Conservation (phyloP, 2,329 filamentous ascomycete genomes). For the Amauroascus niger region DNA sequence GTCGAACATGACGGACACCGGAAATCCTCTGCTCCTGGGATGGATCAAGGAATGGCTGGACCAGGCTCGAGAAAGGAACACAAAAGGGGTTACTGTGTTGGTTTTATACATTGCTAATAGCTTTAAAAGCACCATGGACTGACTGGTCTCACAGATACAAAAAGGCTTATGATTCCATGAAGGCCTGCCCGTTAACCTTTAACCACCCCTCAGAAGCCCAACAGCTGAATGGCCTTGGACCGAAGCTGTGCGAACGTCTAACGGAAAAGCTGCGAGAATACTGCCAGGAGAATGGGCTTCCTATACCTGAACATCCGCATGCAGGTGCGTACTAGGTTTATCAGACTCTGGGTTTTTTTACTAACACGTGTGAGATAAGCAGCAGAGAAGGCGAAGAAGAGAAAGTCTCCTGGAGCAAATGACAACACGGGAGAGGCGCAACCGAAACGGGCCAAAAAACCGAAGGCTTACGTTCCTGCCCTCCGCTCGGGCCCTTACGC, state of each 20-base stretch:
- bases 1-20: constrained; percentile 26
- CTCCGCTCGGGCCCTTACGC: constrained; percentile 67
- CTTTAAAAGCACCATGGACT: background rate
- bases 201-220: constrained; percentile 63
- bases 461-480: constrained; percentile 61
- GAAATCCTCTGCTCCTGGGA: constrained; percentile 60
- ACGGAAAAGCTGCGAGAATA: constrained; percentile 48
- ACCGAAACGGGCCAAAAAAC: constrained; percentile 47
- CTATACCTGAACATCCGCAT: constrained; percentile 53
- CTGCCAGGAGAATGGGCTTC: constrained; percentile 57
- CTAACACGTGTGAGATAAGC: background rate
- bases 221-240: constrained; percentile 63
- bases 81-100: constrained; percentile 53
- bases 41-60: constrained; percentile 75
- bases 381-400: constrained; percentile 24
- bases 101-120: constrained; percentile 13
- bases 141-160: constrained; percentile 48
- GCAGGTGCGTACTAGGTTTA: constrained; percentile 27
- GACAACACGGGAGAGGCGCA: constrained; percentile 27
- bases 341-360: background rate
- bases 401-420: constrained; percentile 24
- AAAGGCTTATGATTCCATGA: constrained; percentile 66
- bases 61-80: constrained; percentile 56
- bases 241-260: constrained; percentile 60
- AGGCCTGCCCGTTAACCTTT: constrained; percentile 60